phyloP scores from a whole-genome alignment of 352 stramenopile genomes.

The Globisporangium sylvaticum region DNA sequence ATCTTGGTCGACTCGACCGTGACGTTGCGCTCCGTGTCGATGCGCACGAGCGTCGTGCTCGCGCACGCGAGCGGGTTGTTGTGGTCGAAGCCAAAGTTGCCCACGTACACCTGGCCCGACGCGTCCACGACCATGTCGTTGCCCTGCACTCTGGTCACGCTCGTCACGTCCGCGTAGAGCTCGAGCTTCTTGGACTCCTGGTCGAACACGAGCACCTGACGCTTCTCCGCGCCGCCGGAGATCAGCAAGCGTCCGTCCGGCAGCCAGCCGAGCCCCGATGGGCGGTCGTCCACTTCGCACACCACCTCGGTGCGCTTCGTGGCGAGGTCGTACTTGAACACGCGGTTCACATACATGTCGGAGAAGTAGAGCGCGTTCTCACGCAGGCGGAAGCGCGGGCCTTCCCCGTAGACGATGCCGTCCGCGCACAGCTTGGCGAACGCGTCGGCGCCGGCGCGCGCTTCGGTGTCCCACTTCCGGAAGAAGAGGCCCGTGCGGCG shows the following conservation, averaged over 20 bases:
- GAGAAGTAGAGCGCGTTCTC: slow-evolving; percentile 60
- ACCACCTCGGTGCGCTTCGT: slow-evolving; percentile 34
- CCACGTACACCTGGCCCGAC: slow-evolving; percentile 41
- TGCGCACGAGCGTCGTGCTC: slow-evolving; percentile 54
- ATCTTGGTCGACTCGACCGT: slow-evolving; percentile 51
- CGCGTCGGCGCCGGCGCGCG: slow-evolving; percentile 21
- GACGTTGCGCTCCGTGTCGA: slow-evolving; percentile 38
- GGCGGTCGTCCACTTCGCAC: slow-evolving; percentile 40
- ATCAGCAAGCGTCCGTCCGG: slow-evolving; percentile 59
- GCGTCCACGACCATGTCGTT: slow-evolving; percentile 66
- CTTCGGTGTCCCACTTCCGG: slow-evolving; percentile 14
- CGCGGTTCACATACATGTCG: slow-evolving; percentile 60
- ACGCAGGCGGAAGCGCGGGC: slow-evolving; percentile 46
- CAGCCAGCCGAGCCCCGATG: slow-evolving; percentile 62
- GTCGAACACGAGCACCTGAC: slow-evolving; percentile 40
- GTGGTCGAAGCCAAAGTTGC: slow-evolving; percentile 66
- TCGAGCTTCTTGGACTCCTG: slow-evolving; percentile 23
- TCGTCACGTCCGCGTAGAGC: slow-evolving; percentile 47
- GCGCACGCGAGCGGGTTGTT: slow-evolving; percentile 24
- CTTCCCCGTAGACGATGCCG: slow-evolving; percentile 54
- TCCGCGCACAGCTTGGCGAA: slow-evolving; percentile 28
- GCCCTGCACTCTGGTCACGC: slow-evolving; percentile 40
- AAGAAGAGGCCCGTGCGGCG: slow-evolving; percentile 19
- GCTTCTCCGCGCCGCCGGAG: slow-evolving; percentile 42
- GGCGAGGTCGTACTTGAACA: slow-evolving; percentile 52